phyloP scores from a whole-genome alignment of 768 basidiomycete species.

The Lactarius vividus region DNA sequence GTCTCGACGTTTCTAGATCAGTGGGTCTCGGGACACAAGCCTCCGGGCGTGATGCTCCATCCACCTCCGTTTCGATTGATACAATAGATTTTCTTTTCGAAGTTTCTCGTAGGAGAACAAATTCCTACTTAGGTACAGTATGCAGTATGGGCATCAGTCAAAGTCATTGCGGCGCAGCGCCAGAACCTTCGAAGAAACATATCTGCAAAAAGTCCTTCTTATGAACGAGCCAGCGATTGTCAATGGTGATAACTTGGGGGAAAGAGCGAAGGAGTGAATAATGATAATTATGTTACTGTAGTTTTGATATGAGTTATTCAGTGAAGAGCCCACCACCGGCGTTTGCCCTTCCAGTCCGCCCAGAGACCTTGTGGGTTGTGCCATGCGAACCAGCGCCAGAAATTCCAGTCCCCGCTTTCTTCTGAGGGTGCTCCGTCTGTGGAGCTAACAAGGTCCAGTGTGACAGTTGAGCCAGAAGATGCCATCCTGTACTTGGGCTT shows the following conservation, averaged over 20 bases:
- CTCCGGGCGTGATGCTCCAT: constrained; percentile 20
- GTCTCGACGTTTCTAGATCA: constrained; percentile 3
- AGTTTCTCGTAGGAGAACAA: constrained; percentile 16
- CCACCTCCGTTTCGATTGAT: constrained; percentile 13
- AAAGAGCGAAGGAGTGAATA: constrained; percentile 9
- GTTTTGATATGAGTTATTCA: neutral
- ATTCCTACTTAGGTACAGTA: constrained; percentile 8
- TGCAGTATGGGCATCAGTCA: neutral
- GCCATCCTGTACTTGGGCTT: constrained; percentile 24
- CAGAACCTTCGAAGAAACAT: neutral
- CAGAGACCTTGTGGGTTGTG: constrained; percentile 27
- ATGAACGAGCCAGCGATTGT: neutral
- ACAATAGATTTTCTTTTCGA: constrained; percentile 19
- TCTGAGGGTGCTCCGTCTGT: constrained; percentile 16
- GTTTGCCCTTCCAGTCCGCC: constrained; percentile 23
- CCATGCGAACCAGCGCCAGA: constrained; percentile 29
- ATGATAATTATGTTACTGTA: constrained; percentile 14
- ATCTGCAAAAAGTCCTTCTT: constrained; percentile 2
- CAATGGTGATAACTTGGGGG: neutral
- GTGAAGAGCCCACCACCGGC: constrained; percentile 25
- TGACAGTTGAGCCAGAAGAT: neutral
- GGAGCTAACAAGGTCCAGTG: constrained; percentile 23
- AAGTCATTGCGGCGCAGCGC: constrained; percentile 5
- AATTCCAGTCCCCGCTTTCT: constrained; percentile 14
- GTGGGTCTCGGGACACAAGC: constrained; percentile 14